These are phyloP conservation scores for Kalaharituber pfeilii DNA, from an alignment of 2,329 filamentous ascomycete genomes.

Conservation along the genomic window DNA sequence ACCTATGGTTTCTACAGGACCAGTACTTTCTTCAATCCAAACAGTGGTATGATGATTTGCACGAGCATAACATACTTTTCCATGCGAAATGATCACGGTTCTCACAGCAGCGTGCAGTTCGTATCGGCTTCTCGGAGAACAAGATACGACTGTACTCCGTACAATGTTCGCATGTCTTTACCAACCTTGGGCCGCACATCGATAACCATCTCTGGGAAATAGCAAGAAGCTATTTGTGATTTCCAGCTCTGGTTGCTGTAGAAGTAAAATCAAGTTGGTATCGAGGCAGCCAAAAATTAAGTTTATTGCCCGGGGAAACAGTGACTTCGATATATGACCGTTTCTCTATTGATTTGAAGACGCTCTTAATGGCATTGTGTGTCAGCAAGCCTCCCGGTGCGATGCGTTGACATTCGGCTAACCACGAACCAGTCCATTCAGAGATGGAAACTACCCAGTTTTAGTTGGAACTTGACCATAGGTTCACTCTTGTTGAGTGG, in stretches of 20 bases:
- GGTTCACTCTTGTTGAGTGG: not conserved
- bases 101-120: constrained; percentile 20
- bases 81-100: constrained; percentile 29
- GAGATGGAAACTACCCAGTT: not conserved
- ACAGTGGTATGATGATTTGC: not conserved
- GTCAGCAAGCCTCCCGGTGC: not conserved
- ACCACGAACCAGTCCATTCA: not conserved
- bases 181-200: constrained; percentile 24
- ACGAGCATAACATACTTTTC: constrained; percentile 16
- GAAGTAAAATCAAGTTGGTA: not conserved
- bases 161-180: constrained; percentile 34
- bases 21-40: not conserved
- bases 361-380: not conserved
- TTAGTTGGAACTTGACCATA: not conserved
- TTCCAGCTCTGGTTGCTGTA: not conserved
- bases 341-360: not conserved
- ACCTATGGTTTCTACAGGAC: constrained; percentile 10
- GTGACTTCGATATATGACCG: not conserved
- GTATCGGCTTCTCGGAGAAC: constrained; percentile 29
- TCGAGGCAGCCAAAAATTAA: not conserved
- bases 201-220: constrained; percentile 36
- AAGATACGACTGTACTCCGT: constrained; percentile 35
- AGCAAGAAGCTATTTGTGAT: constrained; percentile 3
- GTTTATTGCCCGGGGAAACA: not conserved
- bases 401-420: not conserved